Base-by-base conservation (phyloP, 1,284 basidiomycete genomes). In the Puccinia polysora region DNA sequence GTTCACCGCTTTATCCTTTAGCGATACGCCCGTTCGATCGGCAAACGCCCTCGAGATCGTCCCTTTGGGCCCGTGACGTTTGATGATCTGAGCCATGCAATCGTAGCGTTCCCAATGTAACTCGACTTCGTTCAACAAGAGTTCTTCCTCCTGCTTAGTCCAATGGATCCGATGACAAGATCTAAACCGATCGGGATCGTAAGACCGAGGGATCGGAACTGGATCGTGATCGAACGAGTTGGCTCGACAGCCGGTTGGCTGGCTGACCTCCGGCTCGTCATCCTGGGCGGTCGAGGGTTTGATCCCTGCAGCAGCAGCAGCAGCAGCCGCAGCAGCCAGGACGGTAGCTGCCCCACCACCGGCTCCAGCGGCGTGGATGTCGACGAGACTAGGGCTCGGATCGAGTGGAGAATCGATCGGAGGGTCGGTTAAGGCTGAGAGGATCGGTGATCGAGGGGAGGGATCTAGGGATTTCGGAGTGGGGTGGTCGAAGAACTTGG, bases 1-100 rank as follows among this genome's bases (percentile, higher is more conserved):
- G 52, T 70, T 70, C 2, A 70, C 67, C 10, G 67, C 67, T 70
- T 70, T 70, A 59, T 70, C 67, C 30, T 70, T 70, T n/a, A 70
- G 34, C 23, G 67, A 70, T 15, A 70, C 58, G 20, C 56, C 67
- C 10, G 67, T 70, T 15, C 67, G 55, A 50, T 70, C 67, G 18
- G 58, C 55, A 62, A 70, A 70, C 25, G 47, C 38, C 38, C 34
- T 70, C 10, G 67, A 70, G 2, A 70, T 40, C 5, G 67, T 60
- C 5, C 67, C 67, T n/a, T 8, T 52, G 4, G 67, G 67, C 7
- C 67, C 67, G 62, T 70, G 67, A 15, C 67, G 55, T 49, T 70
- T 70, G 56, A 70, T 70, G 38, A 70, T 70, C 4, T 70, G 67
- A 50, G 67, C 55, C 67, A 70, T 70, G 56, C 67, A 70, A 38